These are phyloP conservation scores for Chenopodium berlandieri DNA, from an alignment of 148 eudicot species.

Conservation along the genomic window DNA sequence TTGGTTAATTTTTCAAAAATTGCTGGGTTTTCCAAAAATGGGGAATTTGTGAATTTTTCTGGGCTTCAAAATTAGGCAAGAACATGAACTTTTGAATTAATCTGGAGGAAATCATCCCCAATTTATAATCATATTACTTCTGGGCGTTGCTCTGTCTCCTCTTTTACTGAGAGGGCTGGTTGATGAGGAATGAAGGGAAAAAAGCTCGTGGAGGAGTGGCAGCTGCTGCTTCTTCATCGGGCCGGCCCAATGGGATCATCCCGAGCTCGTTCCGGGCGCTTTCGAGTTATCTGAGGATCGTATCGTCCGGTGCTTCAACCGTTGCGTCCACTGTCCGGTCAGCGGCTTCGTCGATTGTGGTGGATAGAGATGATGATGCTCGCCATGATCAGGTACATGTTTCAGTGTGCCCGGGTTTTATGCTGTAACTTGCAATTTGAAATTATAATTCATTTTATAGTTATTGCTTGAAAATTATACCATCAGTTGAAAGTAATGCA, in stretches of 20 bases:
- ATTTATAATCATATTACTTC: background rate
- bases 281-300: constrained; percentile 68
- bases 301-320: constrained; percentile 79
- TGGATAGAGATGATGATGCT: constrained; percentile 61
- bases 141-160: too few species aligned
- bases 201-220: constrained; percentile 33
- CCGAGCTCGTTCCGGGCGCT: constrained; percentile 62
- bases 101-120: background rate
- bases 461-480: background rate
- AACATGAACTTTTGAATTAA: constrained; percentile 32
- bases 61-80: background rate
- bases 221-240: constrained; percentile 20
- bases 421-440: background rate
- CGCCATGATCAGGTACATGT: constrained; percentile 60
- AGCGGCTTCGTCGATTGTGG: constrained; percentile 68
- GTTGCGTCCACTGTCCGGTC: constrained; percentile 74
- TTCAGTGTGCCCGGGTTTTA: background rate
- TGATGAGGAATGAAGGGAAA: constrained; percentile 76
- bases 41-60: background rate
- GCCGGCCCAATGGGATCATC: constrained; percentile 52
- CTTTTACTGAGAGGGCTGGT: constrained; percentile 9
- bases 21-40: background rate
- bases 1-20: background rate
- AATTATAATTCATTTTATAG: background rate
- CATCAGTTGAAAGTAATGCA: too few species aligned